phyloP scores from a whole-genome alignment of 1,139 yeast genomes.

The Nakaseomyces nivariensis region DNA sequence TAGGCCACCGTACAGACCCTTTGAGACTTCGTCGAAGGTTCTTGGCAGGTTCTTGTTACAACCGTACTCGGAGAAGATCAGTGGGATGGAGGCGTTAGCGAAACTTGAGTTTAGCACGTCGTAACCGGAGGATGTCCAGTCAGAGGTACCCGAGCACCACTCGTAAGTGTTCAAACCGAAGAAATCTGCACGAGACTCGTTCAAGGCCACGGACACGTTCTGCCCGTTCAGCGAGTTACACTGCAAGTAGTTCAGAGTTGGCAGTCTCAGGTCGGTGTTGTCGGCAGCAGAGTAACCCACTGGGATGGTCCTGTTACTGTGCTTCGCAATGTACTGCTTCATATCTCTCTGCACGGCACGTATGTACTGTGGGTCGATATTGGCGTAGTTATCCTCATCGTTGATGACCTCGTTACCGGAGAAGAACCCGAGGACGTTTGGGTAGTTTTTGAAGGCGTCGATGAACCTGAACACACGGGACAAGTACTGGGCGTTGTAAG shows the following conservation, averaged over 20 bases:
- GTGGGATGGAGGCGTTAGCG: slow-evolving; percentile 53
- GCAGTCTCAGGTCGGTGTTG: slow-evolving; percentile 57
- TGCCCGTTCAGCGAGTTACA: slow-evolving; percentile 45
- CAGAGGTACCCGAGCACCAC: slow-evolving; percentile 74
- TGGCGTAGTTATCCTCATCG: slow-evolving; percentile 59
- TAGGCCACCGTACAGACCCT: slow-evolving; percentile 45
- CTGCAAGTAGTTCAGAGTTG: slow-evolving; percentile 72
- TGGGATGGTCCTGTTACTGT: slow-evolving; percentile 66
- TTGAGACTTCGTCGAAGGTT: slow-evolving; percentile 61
- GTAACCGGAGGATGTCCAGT: slow-evolving; percentile 65
- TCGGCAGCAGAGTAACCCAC: slow-evolving; percentile 94
- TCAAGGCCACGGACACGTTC: slow-evolving; percentile 36
- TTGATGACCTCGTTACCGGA: slow-evolving; percentile 91
- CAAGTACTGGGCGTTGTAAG: slow-evolving; percentile 60
- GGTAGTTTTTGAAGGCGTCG: slow-evolving; percentile 72
- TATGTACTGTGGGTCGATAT: slow-evolving; percentile 52
- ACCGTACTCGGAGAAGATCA: slow-evolving; percentile 81
- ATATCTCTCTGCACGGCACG: slow-evolving; percentile 90
- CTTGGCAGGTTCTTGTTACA: slow-evolving; percentile 57
- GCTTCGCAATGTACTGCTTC: slow-evolving; percentile 64
- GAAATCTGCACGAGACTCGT: slow-evolving; percentile 66
- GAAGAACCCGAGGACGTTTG: slow-evolving; percentile 83
- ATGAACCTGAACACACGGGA: slow-evolving; percentile 70
- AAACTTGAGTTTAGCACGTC: slow-evolving; percentile 49
- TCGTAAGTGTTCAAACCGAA: slow-evolving; percentile 87